Percentiles rank a stretch among this genome's conserved stretches.
phyloP scores from a whole-genome alignment of 169 alveolate genomes.

The Blepharisma undulans region DNA sequence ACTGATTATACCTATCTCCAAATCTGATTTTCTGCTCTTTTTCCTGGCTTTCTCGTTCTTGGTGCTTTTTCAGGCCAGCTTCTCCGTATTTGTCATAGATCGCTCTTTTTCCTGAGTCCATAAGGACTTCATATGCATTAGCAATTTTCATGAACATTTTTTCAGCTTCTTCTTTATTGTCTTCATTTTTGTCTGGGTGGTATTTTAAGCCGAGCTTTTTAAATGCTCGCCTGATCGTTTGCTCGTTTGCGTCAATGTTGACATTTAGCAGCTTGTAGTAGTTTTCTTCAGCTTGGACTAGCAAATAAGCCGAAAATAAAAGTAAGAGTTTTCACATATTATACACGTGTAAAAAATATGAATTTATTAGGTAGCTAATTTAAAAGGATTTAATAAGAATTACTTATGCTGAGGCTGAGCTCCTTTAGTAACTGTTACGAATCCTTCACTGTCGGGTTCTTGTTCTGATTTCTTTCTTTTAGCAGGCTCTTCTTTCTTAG shows the following conservation, averaged over 20 bases:
- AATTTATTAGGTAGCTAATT: background rate
- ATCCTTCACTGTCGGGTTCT: background rate
- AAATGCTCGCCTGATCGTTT: constrained; percentile 92
- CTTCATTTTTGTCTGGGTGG: constrained; percentile 90
- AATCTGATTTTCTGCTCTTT: background rate
- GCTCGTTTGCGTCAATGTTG: constrained; percentile 83
- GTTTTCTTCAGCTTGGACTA: constrained; percentile 52
- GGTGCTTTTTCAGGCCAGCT: constrained; percentile 83
- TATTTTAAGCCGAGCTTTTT: constrained; percentile 88
- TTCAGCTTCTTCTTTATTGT: constrained; percentile 80
- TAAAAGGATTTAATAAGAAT: background rate
- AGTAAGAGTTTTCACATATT: background rate
- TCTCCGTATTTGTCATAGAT: constrained; percentile 91
- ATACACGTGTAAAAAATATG: background rate
- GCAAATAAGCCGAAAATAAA: background rate
- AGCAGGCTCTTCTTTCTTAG: background rate
- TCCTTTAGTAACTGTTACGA: background rate
- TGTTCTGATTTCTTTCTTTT: background rate
- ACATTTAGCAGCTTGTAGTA: constrained; percentile 88
- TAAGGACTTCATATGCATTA: constrained; percentile 91
- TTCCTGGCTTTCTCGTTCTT: background rate
- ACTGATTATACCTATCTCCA: constrained; percentile 50
- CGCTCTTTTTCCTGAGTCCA: constrained; percentile 86
- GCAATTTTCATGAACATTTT: constrained; percentile 85
- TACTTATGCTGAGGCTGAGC: background rate